Conservation (phyloP, 2,329 filamentous ascomycete species). For the Penicillium oxalicum region DNA sequence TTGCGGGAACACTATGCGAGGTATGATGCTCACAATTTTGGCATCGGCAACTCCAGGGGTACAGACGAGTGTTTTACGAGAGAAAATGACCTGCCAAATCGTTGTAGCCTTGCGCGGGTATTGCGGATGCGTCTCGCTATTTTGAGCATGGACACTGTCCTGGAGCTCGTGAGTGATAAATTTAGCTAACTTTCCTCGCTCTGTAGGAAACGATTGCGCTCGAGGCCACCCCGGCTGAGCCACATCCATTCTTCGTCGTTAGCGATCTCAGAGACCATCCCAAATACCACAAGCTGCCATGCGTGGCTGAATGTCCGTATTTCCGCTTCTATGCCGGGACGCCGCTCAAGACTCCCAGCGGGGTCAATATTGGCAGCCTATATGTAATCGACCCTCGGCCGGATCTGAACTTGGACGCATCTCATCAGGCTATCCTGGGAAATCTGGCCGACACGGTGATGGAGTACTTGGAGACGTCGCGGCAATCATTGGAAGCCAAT, state of each 20-base stretch:
- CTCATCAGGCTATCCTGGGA: conserved; percentile 46
- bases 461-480: conserved; percentile 53
- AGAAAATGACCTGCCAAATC: too few relatives aligned
- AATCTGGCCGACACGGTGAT: conserved; percentile 53
- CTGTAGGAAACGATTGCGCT: conserved; percentile 16
- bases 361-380: conserved; percentile 35
- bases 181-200: conserved; percentile 7
- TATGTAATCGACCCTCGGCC: conserved; percentile 54
- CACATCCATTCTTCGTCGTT: conserved; percentile 22
- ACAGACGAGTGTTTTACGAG: too few relatives aligned
- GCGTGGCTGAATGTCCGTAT: conserved; percentile 30
- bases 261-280: conserved; percentile 21
- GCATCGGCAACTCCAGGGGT: too few relatives aligned
- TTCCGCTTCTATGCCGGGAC: conserved; percentile 52
- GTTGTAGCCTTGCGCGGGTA: too few relatives aligned
- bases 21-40: conserved; percentile 2
- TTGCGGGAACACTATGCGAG: conserved; percentile 25
- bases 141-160: too few relatives aligned
- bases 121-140: too few relatives aligned
- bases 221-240: conserved; percentile 3
- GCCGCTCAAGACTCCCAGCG: conserved; percentile 45
- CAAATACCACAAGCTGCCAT: conserved; percentile 30
- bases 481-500: conserved; percentile 48
- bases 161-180: background rate
- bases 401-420: conserved; percentile 40